phyloP scores from a whole-genome alignment of 176 grass and related monocot species.

The Oryza australiensis region DNA sequence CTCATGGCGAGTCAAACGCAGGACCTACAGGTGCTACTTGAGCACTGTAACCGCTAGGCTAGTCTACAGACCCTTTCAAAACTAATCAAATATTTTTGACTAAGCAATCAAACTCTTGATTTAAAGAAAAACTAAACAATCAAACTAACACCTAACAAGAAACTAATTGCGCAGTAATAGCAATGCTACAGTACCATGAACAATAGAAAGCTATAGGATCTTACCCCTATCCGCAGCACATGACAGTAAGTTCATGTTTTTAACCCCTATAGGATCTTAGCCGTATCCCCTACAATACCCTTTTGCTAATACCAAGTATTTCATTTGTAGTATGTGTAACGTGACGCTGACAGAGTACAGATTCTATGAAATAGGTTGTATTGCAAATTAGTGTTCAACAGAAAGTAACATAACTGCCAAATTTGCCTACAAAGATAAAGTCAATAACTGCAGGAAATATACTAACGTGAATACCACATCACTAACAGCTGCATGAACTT shows the following conservation, averaged over 20 bases:
- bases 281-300: neutral
- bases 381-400: slow-evolving; percentile 1
- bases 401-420: slow-evolving; percentile 2
- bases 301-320: neutral
- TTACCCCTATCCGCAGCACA: too few relatives aligned
- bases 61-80: too few relatives aligned
- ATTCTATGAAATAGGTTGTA: slow-evolving; percentile 1
- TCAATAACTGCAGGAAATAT: neutral
- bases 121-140: too few relatives aligned
- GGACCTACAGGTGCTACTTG: too few relatives aligned
- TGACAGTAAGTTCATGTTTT: neutral
- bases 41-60: too few relatives aligned
- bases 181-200: neutral
- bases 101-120: too few relatives aligned
- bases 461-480: slow-evolving; percentile 7
- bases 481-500: slow-evolving; percentile 30
- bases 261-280: too few relatives aligned
- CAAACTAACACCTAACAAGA: too few relatives aligned
- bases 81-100: neutral
- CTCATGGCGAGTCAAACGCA: too few relatives aligned
- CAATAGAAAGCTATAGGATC: neutral
- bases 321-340: neutral
- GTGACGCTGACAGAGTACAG: neutral
- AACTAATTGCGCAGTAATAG: neutral
- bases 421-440: neutral